Percentiles rank a stretch among this genome's conserved stretches.
Evolutionary conservation across 495 filamentous ascomycete genomes (phyloP).

Genomic region (Penicilliopsis zonata): DNA sequence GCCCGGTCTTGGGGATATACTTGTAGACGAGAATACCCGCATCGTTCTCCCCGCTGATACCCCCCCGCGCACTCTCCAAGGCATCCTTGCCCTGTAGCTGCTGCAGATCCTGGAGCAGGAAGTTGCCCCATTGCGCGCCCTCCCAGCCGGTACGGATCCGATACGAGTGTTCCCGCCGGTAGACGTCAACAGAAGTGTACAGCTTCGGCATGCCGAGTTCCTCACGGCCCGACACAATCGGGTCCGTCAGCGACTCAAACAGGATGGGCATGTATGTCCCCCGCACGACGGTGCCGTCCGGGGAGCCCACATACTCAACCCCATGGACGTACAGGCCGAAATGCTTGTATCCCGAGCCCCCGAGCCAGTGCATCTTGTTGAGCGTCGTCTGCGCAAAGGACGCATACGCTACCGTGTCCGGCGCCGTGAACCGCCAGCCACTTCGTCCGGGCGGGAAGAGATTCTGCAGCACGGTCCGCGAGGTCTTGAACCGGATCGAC

Average conservation of each 20-base stretch:
- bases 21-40: slow-evolving; percentile 20
- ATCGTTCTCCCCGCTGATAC: slow-evolving; percentile 12
- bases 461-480: slow-evolving; percentile 35
- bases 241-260: slow-evolving; percentile 33
- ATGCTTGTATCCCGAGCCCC: slow-evolving; percentile 31
- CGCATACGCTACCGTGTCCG: slow-evolving; percentile 31
- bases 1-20: slow-evolving; percentile 23
- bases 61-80: slow-evolving; percentile 4
- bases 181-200: slow-evolving; percentile 26
- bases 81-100: slow-evolving; percentile 10
- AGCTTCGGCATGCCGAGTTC: slow-evolving; percentile 39
- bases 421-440: slow-evolving; percentile 18
- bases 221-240: slow-evolving; percentile 30
- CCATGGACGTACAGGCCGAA: slow-evolving; percentile 40
- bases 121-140: slow-evolving; percentile 17
- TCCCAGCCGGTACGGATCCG: slow-evolving; percentile 24
- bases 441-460: slow-evolving; percentile 26
- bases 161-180: slow-evolving; percentile 11
- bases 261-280: slow-evolving; percentile 36
- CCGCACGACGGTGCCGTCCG: slow-evolving; percentile 20
- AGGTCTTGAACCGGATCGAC: slow-evolving; percentile 36
- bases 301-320: slow-evolving; percentile 32
- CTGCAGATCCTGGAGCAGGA: slow-evolving; percentile 13
- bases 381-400: slow-evolving; percentile 26
- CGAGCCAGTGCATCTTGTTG: slow-evolving; percentile 34